Conservation (phyloP, 2,329 filamentous ascomycete genomes). For the Sclerotiophoma versabilis region DNA sequence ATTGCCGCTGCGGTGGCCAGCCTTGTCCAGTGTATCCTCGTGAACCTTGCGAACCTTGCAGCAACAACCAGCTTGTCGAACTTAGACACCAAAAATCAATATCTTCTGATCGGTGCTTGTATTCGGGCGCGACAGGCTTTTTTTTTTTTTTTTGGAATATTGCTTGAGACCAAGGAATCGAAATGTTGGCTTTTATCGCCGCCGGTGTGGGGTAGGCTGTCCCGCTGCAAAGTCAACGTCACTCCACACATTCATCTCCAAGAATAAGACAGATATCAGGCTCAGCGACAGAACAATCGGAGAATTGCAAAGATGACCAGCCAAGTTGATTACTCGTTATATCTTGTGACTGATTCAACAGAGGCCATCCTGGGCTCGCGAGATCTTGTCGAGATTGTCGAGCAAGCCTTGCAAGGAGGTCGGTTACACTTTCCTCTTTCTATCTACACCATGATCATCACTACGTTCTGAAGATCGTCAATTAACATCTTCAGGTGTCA, state of each 20-base stretch:
- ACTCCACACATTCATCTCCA: background rate
- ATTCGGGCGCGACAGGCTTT: background rate
- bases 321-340: slow-evolving; percentile 77
- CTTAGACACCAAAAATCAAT: background rate
- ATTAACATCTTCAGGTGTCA: slow-evolving; percentile 62
- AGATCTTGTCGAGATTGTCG: slow-evolving; percentile 76
- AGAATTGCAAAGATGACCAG: slow-evolving; percentile 50
- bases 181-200: slow-evolving; percentile 2
- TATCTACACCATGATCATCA: background rate
- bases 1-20: background rate
- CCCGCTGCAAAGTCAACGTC: slow-evolving; percentile 8
- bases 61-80: background rate
- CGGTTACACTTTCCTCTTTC: slow-evolving; percentile 27
- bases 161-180: background rate
- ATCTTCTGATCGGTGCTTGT: background rate
- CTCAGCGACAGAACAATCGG: background rate
- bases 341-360: slow-evolving; percentile 94
- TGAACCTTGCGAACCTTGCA: background rate
- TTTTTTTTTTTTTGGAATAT: background rate
- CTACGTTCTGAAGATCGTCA: background rate
- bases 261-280: background rate
- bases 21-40: background rate
- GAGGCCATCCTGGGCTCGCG: slow-evolving; percentile 76
- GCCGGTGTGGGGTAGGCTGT: slow-evolving; percentile 13
- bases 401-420: slow-evolving; percentile 77